Base-by-base conservation (phyloP, 345 rosid genomes). In the Erodium maritimum region DNA sequence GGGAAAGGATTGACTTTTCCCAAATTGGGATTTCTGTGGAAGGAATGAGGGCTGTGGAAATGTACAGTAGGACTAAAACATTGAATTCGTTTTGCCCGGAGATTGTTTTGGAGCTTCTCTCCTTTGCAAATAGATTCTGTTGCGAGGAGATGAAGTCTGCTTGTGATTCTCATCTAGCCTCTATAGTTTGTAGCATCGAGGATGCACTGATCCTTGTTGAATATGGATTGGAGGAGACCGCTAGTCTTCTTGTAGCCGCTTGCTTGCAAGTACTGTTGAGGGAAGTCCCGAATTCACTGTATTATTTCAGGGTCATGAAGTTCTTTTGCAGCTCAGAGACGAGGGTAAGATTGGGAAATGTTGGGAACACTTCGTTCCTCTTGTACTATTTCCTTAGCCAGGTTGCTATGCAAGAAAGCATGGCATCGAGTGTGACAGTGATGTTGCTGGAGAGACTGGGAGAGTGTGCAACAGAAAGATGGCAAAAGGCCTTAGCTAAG, bases 311-410 rank as follows among this genome's bases (percentile, higher is more conserved):
- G 70, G 83, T 84, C 70, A 70, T 78, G 80, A 73, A 67, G 69
- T 48, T 83, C 45, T 80, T 91, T 60, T 82, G 89, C 52, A 64
- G 83, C 65, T 71, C 83, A 0, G 80, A 79, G 59, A 83, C 84
- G 3, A 71, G 77, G 74, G 85, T 79, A 69, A 79, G 82, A 54
- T 70, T 87, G 65, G 74, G 69, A 19, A 70, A 71, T 23, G 67
- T 79, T 1, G 95, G 95, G 25, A 76, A 73, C 61, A 80, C 83
- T 69, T 81, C 93, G 46, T 91, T 86, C 76, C 50, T 83, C 25
- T 68, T 91, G 63, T 91, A 86, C 75, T 86, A 84, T 72, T 85
- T 91, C 80, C 80, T 91, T 60, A 81, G 86, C 65, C 89, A 83
- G 69, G 87, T 83, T 14, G 81, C 95, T 17, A 77, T 91, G 82